These are phyloP conservation scores for Fusarium buharicum DNA, from an alignment of 2,329 filamentous ascomycete genomes.

Conservation along the genomic window DNA sequence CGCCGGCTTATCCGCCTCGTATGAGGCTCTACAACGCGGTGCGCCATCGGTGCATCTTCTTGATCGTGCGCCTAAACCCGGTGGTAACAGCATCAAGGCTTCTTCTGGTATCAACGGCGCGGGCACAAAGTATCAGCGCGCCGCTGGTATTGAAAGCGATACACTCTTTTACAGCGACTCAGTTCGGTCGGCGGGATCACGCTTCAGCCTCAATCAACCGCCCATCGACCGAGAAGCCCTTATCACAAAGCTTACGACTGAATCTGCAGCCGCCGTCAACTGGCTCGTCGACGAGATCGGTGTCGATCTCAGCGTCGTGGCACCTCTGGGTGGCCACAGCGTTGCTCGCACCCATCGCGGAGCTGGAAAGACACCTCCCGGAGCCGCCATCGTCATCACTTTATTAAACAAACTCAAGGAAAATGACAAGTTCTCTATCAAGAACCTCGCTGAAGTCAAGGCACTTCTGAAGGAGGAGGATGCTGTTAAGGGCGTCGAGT, in stretches of 20 bases:
- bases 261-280: slow-evolving; percentile 60
- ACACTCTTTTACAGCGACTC: slow-evolving; percentile 66
- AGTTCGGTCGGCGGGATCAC: slow-evolving; percentile 63
- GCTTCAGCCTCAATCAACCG: slow-evolving; percentile 45
- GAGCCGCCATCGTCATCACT: slow-evolving; percentile 66
- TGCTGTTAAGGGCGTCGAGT: slow-evolving; percentile 64
- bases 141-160: slow-evolving; percentile 49
- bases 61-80: slow-evolving; percentile 68
- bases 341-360: slow-evolving; percentile 61
- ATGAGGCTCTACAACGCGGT: slow-evolving; percentile 63
- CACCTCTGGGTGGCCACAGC: slow-evolving; percentile 69
- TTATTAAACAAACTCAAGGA: slow-evolving; percentile 63
- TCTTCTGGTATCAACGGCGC: slow-evolving; percentile 74
- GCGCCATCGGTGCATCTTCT: slow-evolving; percentile 64
- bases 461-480: slow-evolving; percentile 54
- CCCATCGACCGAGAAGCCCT: slow-evolving; percentile 55
- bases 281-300: slow-evolving; percentile 68
- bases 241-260: slow-evolving; percentile 59
- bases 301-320: slow-evolving; percentile 68
- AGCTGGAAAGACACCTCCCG: slow-evolving; percentile 64
- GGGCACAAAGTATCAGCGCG: slow-evolving; percentile 65
- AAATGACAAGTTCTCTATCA: slow-evolving; percentile 61
- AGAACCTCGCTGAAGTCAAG: slow-evolving; percentile 64
- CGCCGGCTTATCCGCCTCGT: slow-evolving; percentile 69
- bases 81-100: slow-evolving; percentile 74